These are phyloP conservation scores for Cyclotella baltica DNA, from an alignment of 108 stramenopile species.

Conservation along the genomic window DNA sequence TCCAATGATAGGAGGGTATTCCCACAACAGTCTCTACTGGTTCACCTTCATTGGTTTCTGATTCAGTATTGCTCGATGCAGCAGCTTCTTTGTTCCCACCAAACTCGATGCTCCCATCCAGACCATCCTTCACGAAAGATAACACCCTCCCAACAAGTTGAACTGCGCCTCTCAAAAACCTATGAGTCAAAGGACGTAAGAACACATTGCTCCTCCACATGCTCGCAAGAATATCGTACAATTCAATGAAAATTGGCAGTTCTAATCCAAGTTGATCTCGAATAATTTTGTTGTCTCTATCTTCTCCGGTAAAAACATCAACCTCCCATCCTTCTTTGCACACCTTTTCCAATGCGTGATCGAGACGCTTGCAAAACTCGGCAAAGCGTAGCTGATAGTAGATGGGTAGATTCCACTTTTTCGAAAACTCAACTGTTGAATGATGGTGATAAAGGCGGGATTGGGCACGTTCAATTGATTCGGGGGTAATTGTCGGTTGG, in stretches of 20 bases:
- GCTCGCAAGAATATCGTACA: slow-evolving; percentile 68
- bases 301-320: slow-evolving; percentile 74
- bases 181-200: slow-evolving; percentile 73
- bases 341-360: slow-evolving; percentile 71
- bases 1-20: slow-evolving; percentile 74
- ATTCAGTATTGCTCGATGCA: slow-evolving; percentile 12
- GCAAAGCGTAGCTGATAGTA: slow-evolving; percentile 92
- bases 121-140: slow-evolving; percentile 77
- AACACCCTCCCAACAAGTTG: slow-evolving; percentile 79
- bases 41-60: slow-evolving; percentile 11
- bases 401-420: slow-evolving; percentile 89
- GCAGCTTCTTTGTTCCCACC: slow-evolving; percentile 48
- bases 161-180: slow-evolving; percentile 81
- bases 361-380: slow-evolving; percentile 82
- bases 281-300: slow-evolving; percentile 32
- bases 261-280: slow-evolving; percentile 73
- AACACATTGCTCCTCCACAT: slow-evolving; percentile 80
- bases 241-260: slow-evolving; percentile 81
- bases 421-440: slow-evolving; percentile 87
- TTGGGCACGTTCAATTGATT: slow-evolving; percentile 68
- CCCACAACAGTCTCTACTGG: slow-evolving; percentile 24
- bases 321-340: slow-evolving; percentile 78
- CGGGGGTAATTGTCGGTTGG: slow-evolving; percentile 48
- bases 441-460: slow-evolving; percentile 78
- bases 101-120: slow-evolving; percentile 79